Percentiles rank a stretch among this genome's conserved stretches.
Evolutionary conservation across 2,329 filamentous ascomycete genomes (phyloP).

Genomic region (Colletotrichum noveboracense): DNA sequence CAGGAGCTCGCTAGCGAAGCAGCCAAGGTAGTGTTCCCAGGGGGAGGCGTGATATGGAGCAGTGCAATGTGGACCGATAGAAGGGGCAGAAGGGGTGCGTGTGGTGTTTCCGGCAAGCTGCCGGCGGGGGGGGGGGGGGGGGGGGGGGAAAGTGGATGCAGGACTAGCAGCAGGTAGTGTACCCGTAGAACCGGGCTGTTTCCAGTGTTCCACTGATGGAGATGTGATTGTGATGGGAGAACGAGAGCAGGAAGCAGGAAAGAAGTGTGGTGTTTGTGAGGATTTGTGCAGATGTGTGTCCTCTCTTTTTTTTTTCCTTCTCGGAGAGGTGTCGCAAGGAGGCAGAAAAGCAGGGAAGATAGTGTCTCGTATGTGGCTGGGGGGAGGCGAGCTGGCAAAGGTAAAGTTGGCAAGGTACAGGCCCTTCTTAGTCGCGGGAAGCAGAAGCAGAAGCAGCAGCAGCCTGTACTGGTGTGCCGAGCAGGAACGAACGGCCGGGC

Average conservation of each 20-base stretch:
- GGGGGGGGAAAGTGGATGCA: slow-evolving; percentile 17
- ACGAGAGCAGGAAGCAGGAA: neutral
- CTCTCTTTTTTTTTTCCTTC: neutral
- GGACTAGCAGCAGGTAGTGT: slow-evolving; percentile 4
- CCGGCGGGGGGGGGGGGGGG: slow-evolving; percentile 10
- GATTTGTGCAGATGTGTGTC: neutral
- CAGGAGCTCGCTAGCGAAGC: slow-evolving; percentile 16
- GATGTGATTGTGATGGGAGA: neutral
- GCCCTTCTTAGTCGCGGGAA: neutral
- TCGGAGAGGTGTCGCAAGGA: slow-evolving; percentile 20
- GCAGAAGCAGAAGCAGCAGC: neutral
- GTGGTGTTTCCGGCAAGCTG: slow-evolving; percentile 7
- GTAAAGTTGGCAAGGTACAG: neutral
- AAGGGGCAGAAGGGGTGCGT: slow-evolving; percentile 15
- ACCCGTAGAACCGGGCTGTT: slow-evolving; percentile 6
- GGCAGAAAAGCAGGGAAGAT: slow-evolving; percentile 30
- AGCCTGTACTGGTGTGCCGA: neutral
- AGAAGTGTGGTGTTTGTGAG: neutral
- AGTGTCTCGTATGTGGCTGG: slow-evolving; percentile 29
- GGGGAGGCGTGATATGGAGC: slow-evolving; percentile 13
- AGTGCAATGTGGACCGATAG: slow-evolving; percentile 4
- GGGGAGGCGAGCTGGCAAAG: neutral
- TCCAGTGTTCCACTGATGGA: slow-evolving; percentile 11
- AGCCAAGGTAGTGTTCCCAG: slow-evolving; percentile 20
- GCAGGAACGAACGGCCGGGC: slow-evolving; percentile 10